Base-by-base conservation (phyloP, 306 rosid species). In the Lotus japonicus region DNA sequence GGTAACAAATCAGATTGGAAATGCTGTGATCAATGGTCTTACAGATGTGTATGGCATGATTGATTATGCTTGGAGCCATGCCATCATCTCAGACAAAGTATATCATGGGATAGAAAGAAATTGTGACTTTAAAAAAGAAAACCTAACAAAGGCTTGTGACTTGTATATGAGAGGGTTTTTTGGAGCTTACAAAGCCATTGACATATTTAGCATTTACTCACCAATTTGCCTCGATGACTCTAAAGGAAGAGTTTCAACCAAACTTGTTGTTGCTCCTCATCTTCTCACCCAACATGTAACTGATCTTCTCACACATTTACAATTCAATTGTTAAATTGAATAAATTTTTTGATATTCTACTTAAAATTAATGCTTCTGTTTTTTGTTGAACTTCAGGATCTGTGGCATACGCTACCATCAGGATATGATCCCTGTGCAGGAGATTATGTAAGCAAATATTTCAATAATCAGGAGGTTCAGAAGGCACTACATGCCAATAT, bases 21-120 rank as follows among this genome's bases (percentile, higher is more conserved):
- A 88, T 73, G 87, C 78, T 1, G 90, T 43, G 58, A 44, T 88
- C 0, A 74, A 88, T 46, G 87, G 64, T 15, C n/a, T 21, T 11
- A 76, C 90, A 7, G 90, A 88, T 21, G 12, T 6, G 5, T 56
- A 23, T 0, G 95, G 95, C 0, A 5, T 88, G 44, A 6, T 88
- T 45, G 95, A 88, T 15, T 88, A 79, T 36, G 88, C 88, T 0
- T 83, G 88, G 85, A 81, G 83, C 59, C 95, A 88, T 9, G 90
- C 85, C 15, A 81, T 85, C 1, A 72, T 88, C 41, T 85, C 95
- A 0, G 90, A 83, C 52, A 13, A 72, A 64, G 72, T 77, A 1
- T 31, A 79, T 63, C 0, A 62, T 16, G 72, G 60, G 3, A 70
- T 85, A 14, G 12, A 13, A 1, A 77, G 60, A 35, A 73, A 77